Evolutionary conservation across 2,329 filamentous ascomycete genomes (phyloP), one percentile per base, ranked within the genome.

Genomic region (Aspergillus versicolor): DNA sequence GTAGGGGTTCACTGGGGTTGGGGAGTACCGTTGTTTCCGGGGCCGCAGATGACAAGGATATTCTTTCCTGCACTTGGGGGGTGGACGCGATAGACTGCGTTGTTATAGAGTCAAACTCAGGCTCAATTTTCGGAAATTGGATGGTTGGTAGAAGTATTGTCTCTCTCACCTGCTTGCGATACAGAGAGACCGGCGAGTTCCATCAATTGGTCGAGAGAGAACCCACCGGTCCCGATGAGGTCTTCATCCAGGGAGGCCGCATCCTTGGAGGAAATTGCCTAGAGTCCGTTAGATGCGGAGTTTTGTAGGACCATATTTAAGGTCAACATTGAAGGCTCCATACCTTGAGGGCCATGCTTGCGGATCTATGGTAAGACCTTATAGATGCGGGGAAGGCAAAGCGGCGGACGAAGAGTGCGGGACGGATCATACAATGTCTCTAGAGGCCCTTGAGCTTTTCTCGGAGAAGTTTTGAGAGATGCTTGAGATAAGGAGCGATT

Each of bases 191-290:
- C 94, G 43, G 94, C 94, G 7, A 99, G 79, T 72, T 97, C 94
- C 94, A 99, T 97, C 48, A 99, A 81, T 75, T 99, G 94, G 71
- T 97, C 94, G 54, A 99, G 84, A 11, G 91, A 96, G 77, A 96
- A 99, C 8, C 90, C 92, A 40, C 85, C 85, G 1, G 87, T 85
- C 11, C 85, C 84, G 92, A 99, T 97, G 61, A 99, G 87, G 72
- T 99, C 93, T 74, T 90, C 88, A 72, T 99, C 94, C 17, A 99
- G 84, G 47, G 91, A 89, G 0, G 90, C 88, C 0, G 94, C 94
- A 62, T 91, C 90, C 76, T 94, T 92, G 42, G 93, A 88, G 9
- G 88, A 88, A 24, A 99, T 83, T 24, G 92, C 96, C 91, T 57
- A 37, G 38, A 12, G 17, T 11, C 2, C 9, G 37, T 40, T 22